Evolutionary conservation across 2,329 filamentous ascomycete species (phyloP), one percentile per base, ranked within the genome.

Genomic region (Venturiaceae sp.): DNA sequence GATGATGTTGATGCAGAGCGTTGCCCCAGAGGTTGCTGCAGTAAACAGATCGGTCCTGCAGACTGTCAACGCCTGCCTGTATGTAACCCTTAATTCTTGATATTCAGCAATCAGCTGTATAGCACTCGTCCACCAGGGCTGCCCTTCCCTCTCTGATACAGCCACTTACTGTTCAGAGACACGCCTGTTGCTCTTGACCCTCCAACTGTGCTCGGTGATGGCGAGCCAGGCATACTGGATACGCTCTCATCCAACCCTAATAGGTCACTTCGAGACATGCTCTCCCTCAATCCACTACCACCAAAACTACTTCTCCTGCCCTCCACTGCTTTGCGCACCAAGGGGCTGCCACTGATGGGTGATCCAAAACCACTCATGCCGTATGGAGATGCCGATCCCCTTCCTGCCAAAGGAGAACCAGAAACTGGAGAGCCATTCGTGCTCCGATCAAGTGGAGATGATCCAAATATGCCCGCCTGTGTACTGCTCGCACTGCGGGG

Each of bases 161-260:
- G 73, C 92, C 92, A 97, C 75, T 94, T 95, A 75, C 85, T 96
- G 72, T 92, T 96, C 68, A 96, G 68, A 0, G 85, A 84, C 56
- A 95, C 83, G 63, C 83, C 91, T 44, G 86, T 85, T 59, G 84
- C 81, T 74, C 87, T 90, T 14, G 32, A 19, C 16, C 26, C 14
- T 7, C 16, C 55, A 11, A 21, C 58, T 21, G 66, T 66, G 7
- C 64, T 66, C 41, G 63, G 57, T 34, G 86, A 90, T 33, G 82
- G 78, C 63, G 57, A 54, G 30, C 47, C 37, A 52, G 58, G 44
- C 21, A 28, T 16, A 39, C 39, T 33, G 5, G 37, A 30, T 28
- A n/a, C 30, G 26, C 28, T 53, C 21, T 50, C 58, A n/a, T 39
- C 58, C 11, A 36, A 30, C 21, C 21, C 13, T n/a, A 50, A 5